Conservation (phyloP, 2,329 filamentous ascomycete genomes). For the Catunica adiposa region DNA sequence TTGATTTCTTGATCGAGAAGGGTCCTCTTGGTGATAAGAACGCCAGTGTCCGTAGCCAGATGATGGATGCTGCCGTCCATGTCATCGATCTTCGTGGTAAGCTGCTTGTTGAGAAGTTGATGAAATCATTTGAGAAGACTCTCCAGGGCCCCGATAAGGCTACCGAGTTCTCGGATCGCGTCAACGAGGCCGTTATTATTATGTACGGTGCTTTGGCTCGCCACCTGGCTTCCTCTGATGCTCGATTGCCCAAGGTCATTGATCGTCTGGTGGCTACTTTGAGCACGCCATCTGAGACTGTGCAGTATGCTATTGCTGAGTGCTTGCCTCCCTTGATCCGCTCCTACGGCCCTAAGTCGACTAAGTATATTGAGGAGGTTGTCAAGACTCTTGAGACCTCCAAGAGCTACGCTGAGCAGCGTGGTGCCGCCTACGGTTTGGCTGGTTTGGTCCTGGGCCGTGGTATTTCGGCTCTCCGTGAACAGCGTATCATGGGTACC, state of each 20-base stretch:
- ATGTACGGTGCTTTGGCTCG: conserved; percentile 88
- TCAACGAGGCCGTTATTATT: conserved; percentile 95
- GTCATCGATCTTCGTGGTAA: conserved; percentile 72
- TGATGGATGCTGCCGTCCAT: conserved; percentile 76
- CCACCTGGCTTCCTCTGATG: conserved; percentile 71
- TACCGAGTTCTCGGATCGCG: conserved; percentile 66
- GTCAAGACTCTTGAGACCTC: conserved; percentile 68
- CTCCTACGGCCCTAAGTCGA: conserved; percentile 56
- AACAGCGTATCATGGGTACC: conserved; percentile 71
- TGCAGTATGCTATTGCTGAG: conserved; percentile 90
- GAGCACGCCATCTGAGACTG: conserved; percentile 86
- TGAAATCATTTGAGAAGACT: conserved; percentile 78
- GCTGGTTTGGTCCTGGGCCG: conserved; percentile 81
- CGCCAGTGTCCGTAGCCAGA: conserved; percentile 61
- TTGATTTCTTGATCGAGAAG: conserved; percentile 69
- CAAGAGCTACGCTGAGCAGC: conserved; percentile 81
- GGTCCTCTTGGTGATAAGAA: conserved; percentile 79
- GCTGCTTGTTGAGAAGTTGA: conserved; percentile 68
- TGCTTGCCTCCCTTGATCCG: conserved; percentile 84
- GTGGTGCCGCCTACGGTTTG: conserved; percentile 87
- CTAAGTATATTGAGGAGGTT: conserved; percentile 65
- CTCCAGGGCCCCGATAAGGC: conserved; percentile 74
- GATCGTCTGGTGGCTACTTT: conserved; percentile 72
- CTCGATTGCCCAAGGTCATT: conserved; percentile 75
- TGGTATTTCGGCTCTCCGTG: conserved; percentile 64